Conservation (phyloP, 495 filamentous ascomycete species). For the Podospora australis region DNA sequence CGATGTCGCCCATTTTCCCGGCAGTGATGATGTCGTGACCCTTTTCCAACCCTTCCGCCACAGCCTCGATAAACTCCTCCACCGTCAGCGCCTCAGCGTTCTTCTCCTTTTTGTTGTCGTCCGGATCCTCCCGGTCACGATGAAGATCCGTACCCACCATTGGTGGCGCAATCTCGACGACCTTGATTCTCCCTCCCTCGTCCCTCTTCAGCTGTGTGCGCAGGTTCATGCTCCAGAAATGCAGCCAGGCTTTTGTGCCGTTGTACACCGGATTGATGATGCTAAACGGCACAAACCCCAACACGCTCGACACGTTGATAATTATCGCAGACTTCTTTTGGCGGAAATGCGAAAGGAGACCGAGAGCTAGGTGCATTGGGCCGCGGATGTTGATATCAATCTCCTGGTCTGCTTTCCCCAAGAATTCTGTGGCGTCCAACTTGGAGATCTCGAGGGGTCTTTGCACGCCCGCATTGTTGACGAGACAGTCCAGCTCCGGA, state of each 20-base stretch:
- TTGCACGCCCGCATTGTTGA: conserved; percentile 36
- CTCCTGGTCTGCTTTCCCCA: conserved; percentile 41
- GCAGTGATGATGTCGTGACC: conserved; percentile 36
- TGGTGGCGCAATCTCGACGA: conserved; percentile 44
- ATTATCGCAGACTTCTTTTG: conserved; percentile 23
- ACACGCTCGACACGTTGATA: conserved; percentile 42
- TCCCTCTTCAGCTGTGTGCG: conserved; percentile 30
- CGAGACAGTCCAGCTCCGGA: conserved; percentile 42
- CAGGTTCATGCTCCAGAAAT: conserved; percentile 43
- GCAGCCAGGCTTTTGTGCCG: conserved; percentile 44
- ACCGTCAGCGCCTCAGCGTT: conserved; percentile 34
- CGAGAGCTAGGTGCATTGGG: conserved; percentile 41
- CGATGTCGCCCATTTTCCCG: conserved; percentile 24
- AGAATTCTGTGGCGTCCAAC: conserved; percentile 20
- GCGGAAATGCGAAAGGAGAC: conserved; percentile 38
- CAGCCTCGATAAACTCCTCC: conserved; percentile 40
- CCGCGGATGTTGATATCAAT: conserved; percentile 45
- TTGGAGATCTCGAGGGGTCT: conserved; percentile 21
- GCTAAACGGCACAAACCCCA: conserved; percentile 37
- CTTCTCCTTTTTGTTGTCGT: conserved; percentile 47
- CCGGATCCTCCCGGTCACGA: conserved; percentile 41
- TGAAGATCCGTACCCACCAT: conserved; percentile 43
- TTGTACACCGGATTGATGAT: conserved; percentile 45
- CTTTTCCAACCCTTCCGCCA: conserved; percentile 27
- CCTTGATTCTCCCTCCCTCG: conserved; percentile 28